phyloP scores from a whole-genome alignment of 345 rosid genomes.

The Eucalyptus urophylla region DNA sequence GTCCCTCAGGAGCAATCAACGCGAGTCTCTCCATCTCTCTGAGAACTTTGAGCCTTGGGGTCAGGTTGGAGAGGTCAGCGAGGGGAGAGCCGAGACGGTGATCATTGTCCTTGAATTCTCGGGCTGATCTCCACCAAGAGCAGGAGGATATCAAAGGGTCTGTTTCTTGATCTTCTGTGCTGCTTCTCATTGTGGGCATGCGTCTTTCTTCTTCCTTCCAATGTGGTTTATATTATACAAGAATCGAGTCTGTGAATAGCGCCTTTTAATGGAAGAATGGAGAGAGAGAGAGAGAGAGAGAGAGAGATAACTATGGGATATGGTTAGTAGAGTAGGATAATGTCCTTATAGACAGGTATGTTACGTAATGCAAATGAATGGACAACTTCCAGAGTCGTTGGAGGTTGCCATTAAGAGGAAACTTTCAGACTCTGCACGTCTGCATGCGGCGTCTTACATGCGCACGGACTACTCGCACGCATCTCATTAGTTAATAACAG shows the following conservation, averaged over 20 bases:
- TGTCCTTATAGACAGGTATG: neutral
- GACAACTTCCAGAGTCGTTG: neutral
- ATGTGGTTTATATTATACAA: neutral
- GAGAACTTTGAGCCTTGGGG: slow-evolving; percentile 25
- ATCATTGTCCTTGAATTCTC: neutral
- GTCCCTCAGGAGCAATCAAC: slow-evolving; percentile 28
- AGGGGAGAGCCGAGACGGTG: neutral
- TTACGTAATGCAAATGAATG: neutral
- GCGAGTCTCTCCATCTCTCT: slow-evolving; percentile 46
- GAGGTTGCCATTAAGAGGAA: neutral
- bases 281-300: neutral
- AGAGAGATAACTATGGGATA: neutral
- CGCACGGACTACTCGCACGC: neutral
- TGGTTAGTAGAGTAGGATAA: neutral
- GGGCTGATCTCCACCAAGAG: neutral
- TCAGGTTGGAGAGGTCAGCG: neutral
- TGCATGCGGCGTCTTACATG: neutral
- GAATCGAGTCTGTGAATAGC: neutral
- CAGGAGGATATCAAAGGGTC: neutral
- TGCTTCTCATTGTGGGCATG: neutral
- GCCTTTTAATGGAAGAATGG: neutral
- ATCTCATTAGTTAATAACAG: neutral
- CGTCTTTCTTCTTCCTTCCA: neutral
- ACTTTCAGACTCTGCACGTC: neutral
- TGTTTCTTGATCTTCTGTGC: neutral